These are phyloP conservation scores for Naegleria gruberi DNA, from an alignment of 208 protist genomes.

Conservation along the genomic window DNA sequence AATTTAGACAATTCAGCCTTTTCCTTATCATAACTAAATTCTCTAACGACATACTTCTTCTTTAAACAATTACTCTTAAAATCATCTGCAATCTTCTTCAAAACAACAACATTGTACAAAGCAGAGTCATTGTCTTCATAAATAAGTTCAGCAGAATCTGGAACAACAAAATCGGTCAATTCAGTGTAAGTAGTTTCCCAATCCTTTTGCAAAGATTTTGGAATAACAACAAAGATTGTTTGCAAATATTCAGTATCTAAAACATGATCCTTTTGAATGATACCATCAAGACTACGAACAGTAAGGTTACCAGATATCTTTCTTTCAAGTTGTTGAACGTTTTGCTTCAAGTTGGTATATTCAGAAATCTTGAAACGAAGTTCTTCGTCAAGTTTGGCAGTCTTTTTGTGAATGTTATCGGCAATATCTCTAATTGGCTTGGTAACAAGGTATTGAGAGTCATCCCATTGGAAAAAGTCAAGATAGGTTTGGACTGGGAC, in stretches of 20 bases:
- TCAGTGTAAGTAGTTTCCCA: background rate
- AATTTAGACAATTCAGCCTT: slow-evolving; percentile 37
- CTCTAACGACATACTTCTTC: slow-evolving; percentile 57
- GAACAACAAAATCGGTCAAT: background rate
- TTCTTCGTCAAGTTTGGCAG: background rate
- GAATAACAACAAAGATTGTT: slow-evolving; percentile 5
- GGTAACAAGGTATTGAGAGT: background rate
- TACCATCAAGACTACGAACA: background rate
- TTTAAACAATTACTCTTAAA: slow-evolving; percentile 65
- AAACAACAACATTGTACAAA: slow-evolving; percentile 73
- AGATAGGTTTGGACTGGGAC: background rate
- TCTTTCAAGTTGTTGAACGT: background rate
- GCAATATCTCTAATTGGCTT: background rate
- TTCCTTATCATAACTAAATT: slow-evolving; percentile 60
- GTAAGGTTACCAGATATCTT: background rate
- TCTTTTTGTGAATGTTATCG: background rate
- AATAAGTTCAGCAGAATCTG: slow-evolving; percentile 38
- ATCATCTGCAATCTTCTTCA: slow-evolving; percentile 68
- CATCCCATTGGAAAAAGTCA: slow-evolving; percentile 9
- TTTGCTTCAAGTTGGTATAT: background rate
- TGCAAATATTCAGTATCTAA: background rate
- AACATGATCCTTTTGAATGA: background rate
- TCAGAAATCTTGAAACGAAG: background rate
- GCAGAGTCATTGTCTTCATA: slow-evolving; percentile 72
- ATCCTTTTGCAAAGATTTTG: background rate